Evolutionary conservation across 2,329 filamentous ascomycete species (phyloP).

Genomic region (Cryoendolithus antarcticus): DNA sequence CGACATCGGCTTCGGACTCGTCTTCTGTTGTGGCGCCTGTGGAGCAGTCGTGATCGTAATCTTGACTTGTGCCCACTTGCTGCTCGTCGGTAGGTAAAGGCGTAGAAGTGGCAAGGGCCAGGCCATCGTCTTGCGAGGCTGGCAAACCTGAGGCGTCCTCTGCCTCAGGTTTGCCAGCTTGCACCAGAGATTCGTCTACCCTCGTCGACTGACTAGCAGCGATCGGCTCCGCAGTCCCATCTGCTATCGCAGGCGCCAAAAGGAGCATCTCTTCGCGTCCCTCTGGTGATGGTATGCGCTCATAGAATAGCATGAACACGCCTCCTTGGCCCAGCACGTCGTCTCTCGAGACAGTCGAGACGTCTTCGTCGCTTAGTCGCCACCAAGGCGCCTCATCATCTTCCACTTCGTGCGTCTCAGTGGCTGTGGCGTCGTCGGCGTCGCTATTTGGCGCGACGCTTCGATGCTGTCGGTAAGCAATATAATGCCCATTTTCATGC

Average conservation of each 20-base stretch:
- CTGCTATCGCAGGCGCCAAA: background rate
- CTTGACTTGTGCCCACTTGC: too few relatives aligned
- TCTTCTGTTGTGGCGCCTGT: conserved; percentile 4
- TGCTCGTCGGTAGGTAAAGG: too few relatives aligned
- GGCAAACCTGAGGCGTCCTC: too few relatives aligned
- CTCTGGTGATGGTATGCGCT: conserved; percentile 34
- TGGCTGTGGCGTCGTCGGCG: conserved; percentile 6
- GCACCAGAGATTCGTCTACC: background rate
- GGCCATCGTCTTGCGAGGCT: too few relatives aligned
- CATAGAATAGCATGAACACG: conserved; percentile 97
- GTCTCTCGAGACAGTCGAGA: conserved; percentile 60
- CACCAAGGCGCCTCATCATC: conserved; percentile 56
- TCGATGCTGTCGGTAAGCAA: conserved; percentile 58
- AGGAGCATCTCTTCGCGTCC: background rate
- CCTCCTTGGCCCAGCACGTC: conserved; percentile 63
- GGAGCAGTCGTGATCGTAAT: background rate
- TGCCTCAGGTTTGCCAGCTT: too few relatives aligned
- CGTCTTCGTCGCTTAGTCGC: conserved; percentile 79
- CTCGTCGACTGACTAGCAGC: background rate
- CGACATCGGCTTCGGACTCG: conserved; percentile 3
- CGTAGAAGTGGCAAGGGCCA: too few relatives aligned
- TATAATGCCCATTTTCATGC: conserved; percentile 92
- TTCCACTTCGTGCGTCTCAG: conserved; percentile 2
- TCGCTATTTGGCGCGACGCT: conserved; percentile 13
- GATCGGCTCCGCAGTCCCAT: background rate